Conservation (phyloP, 441 rosid species). For the Pelargonium australe region DNA sequence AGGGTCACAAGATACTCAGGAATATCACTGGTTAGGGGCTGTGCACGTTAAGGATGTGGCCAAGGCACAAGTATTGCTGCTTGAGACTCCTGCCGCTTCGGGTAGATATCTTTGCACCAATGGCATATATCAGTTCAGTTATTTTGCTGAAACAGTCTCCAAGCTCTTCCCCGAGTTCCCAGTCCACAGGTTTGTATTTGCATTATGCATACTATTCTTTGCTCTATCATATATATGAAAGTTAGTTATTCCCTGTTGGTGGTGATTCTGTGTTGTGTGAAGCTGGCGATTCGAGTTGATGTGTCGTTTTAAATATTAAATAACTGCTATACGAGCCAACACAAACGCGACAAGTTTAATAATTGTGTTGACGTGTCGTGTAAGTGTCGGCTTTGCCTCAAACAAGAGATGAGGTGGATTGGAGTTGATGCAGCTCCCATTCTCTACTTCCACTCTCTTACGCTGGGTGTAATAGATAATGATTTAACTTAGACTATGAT, state of each 20-base stretch:
- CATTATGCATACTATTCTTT: not conserved
- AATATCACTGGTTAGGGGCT: slow-evolving; percentile 77
- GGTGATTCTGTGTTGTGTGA: not conserved
- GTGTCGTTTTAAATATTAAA: too few species aligned
- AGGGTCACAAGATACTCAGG: slow-evolving; percentile 62
- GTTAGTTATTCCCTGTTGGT: not conserved
- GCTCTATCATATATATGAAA: not conserved
- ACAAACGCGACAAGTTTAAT: too few species aligned
- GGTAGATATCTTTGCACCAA: slow-evolving; percentile 79
- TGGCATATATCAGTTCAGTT: slow-evolving; percentile 68
- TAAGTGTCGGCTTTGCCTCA: too few species aligned
- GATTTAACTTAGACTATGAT: too few species aligned
- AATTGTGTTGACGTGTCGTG: too few species aligned
- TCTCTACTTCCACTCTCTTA: too few species aligned
- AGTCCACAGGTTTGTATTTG: slow-evolving; percentile 45
- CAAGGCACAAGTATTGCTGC: slow-evolving; percentile 52
- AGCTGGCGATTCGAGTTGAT: too few species aligned
- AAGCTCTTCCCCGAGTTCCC: slow-evolving; percentile 60
- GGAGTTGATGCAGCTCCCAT: too few species aligned
- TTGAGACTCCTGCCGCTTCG: slow-evolving; percentile 53
- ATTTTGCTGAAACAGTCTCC: slow-evolving; percentile 54
- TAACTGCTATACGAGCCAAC: too few species aligned
- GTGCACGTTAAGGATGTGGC: slow-evolving; percentile 81
- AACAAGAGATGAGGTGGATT: too few species aligned
- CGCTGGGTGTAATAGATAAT: too few species aligned